These are phyloP conservation scores for Pouteria glomerata DNA, from an alignment of 148 eudicot species.

Conservation along the genomic window DNA sequence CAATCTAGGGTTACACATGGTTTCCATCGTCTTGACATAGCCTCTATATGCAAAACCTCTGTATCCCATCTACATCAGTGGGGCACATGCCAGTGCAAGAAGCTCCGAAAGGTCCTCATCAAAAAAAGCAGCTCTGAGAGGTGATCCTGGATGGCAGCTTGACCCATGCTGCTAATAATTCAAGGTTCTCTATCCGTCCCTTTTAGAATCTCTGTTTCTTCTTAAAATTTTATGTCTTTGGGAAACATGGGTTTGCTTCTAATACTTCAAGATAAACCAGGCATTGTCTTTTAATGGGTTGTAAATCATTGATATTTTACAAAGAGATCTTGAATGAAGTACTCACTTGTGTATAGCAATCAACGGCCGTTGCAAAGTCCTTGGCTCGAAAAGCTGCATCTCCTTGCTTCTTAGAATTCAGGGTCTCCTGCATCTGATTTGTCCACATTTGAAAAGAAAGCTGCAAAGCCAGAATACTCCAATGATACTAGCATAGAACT, in stretches of 20 bases:
- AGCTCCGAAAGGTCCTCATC: too few relatives aligned
- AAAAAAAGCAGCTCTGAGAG: too few relatives aligned
- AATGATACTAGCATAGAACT: background rate
- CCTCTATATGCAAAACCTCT: background rate
- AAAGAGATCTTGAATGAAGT: background rate
- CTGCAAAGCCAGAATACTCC: slow-evolving; percentile 31
- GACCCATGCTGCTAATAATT: background rate
- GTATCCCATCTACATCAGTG: too few relatives aligned
- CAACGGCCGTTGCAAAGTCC: slow-evolving; percentile 51
- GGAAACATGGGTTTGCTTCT: background rate
- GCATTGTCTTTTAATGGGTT: background rate
- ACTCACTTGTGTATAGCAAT: slow-evolving; percentile 54
- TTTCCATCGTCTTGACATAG: background rate
- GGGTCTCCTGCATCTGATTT: slow-evolving; percentile 63
- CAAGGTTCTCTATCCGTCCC: background rate
- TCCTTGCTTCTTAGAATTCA: slow-evolving; percentile 67
- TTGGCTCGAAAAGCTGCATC: slow-evolving; percentile 64
- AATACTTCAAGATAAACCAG: background rate
- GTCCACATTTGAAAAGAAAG: slow-evolving; percentile 83
- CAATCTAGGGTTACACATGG: background rate
- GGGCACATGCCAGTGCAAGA: too few relatives aligned
- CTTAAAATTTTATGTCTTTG: background rate
- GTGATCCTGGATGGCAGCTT: background rate
- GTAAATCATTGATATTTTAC: background rate
- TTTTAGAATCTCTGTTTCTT: background rate